A percentile compares a stretch with the other conserved stretches of the same genome.
Evolutionary conservation across 2,329 filamentous ascomycete genomes (phyloP).

Genomic region (Knufia fluminis): DNA sequence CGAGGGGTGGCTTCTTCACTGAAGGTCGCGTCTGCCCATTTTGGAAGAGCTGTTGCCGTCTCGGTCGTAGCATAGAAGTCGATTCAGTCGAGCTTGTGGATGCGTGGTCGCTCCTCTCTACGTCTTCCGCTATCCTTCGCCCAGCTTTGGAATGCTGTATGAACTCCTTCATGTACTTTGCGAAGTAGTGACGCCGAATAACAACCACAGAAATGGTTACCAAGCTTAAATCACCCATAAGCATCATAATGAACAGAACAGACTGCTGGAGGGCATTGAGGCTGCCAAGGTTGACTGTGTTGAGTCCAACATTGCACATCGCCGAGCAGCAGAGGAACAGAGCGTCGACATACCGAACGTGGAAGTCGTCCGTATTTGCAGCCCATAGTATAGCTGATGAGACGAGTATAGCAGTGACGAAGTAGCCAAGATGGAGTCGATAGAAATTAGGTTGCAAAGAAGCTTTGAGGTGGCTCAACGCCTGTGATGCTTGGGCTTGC

Average conservation of each 20-base stretch:
- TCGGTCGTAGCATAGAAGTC: slow-evolving; percentile 8
- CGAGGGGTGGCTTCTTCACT: neutral
- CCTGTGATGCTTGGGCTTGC: neutral
- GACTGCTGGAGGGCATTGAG: slow-evolving; percentile 61
- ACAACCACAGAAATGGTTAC: slow-evolving; percentile 57
- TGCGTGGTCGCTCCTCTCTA: slow-evolving; percentile 14
- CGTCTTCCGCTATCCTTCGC: slow-evolving; percentile 6
- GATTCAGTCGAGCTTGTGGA: neutral
- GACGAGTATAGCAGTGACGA: slow-evolving; percentile 47
- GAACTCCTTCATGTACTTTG: slow-evolving; percentile 49
- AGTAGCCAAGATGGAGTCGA: slow-evolving; percentile 59
- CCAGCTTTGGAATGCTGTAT: slow-evolving; percentile 31
- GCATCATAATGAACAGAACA: slow-evolving; percentile 55
- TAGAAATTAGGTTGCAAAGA: slow-evolving; percentile 45
- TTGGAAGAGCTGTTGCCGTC: neutral
- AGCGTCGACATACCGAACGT: slow-evolving; percentile 54
- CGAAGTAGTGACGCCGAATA: slow-evolving; percentile 53
- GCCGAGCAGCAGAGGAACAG: slow-evolving; percentile 58
- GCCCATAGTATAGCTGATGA: slow-evolving; percentile 51
- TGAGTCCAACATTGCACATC: slow-evolving; percentile 59
- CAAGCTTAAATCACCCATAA: slow-evolving; percentile 58
- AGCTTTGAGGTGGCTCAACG: neutral
- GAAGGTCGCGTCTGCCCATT: neutral
- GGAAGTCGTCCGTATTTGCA: slow-evolving; percentile 27
- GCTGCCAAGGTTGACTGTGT: slow-evolving; percentile 50